These are phyloP conservation scores for Miamiensis avidus DNA, from an alignment of 169 alveolate genomes.

Conservation along the genomic window DNA sequence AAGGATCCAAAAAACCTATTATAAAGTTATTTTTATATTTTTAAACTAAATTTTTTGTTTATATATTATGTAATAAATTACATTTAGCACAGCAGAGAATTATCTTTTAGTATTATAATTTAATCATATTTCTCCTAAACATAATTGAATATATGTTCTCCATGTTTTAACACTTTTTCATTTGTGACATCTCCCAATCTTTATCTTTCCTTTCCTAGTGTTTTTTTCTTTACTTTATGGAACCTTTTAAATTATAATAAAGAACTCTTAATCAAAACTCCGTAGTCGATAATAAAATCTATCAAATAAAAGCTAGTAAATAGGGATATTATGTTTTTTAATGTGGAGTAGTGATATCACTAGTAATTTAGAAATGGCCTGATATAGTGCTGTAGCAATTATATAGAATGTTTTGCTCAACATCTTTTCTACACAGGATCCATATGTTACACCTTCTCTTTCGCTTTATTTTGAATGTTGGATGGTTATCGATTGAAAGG, in stretches of 20 bases:
- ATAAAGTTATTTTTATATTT: slow-evolving; percentile 67
- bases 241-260: slow-evolving; percentile 58
- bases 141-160: slow-evolving; percentile 70
- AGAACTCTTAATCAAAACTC: slow-evolving; percentile 59
- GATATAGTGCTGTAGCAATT: no score
- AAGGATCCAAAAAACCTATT: slow-evolving; percentile 79
- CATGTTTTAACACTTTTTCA: slow-evolving; percentile 45
- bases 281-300: no score
- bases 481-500: no score
- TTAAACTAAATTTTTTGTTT: slow-evolving; percentile 3
- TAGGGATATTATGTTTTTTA: no score
- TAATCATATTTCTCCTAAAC: slow-evolving; percentile 88
- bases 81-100: slow-evolving; percentile 72
- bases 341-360: no score
- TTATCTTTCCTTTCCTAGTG: slow-evolving; percentile 68
- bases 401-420: no score
- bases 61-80: slow-evolving; percentile 36
- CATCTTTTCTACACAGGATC: no score
- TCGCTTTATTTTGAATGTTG: no score
- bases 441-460: no score
- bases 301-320: no score
- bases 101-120: slow-evolving; percentile 83
- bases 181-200: slow-evolving; percentile 72
- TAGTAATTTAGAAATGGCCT: no score
- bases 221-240: slow-evolving; percentile 65